Evolutionary conservation across 495 filamentous ascomycete species (phyloP), one percentile per base, ranked within the genome.

Genomic region (Penicillium paxilli): DNA sequence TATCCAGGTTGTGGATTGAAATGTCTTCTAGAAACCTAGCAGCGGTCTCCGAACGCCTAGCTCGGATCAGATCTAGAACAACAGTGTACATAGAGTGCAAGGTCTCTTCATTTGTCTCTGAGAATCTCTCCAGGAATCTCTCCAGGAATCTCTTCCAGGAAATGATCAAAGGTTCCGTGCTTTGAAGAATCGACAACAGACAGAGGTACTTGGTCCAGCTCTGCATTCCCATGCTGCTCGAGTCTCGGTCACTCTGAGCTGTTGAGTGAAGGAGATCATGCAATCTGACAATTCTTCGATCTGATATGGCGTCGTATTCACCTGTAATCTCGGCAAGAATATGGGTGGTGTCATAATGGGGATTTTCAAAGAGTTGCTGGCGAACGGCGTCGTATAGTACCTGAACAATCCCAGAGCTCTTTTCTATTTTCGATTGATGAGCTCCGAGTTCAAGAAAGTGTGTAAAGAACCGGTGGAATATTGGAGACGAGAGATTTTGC

Each of bases 241-340:
- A 20, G n/a, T 42, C n/a, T 30, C 16, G 35, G 21, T 23, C 14
- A 10, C 5, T 16, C 8, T 19, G 8, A n/a, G 14, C 24, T 2
- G 17, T 22, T 4, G 23, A 22, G n/a, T 24, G 44, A 24, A 73
- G 42, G 16, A 65, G 49, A 47, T 60, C 53, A 54, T 68, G 65
- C 17, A 73, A 24, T 20, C 7, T 58, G 10, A 32, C 14, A n/a
- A 3, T 37, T 28, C 28, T 33, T 30, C 24, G 30, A 14, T 20
- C 40, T 41, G 40, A 16, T 11, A 22, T 28, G 8, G 44, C n/a
- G 8, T 40, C 46, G 41, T 38, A 46, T 44, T 66, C 66, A 8
- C 66, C 67, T 22, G 64, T 67, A n/a, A 75, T 51, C 35, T 62
- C 16, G 9, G 55, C 46, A 40, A 62, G 59, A 16, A 77, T 54